Percentiles rank a stretch among this genome's conserved stretches.
Conservation (phyloP, 2,329 filamentous ascomycete genomes). For the Zalaria sp. region DNA sequence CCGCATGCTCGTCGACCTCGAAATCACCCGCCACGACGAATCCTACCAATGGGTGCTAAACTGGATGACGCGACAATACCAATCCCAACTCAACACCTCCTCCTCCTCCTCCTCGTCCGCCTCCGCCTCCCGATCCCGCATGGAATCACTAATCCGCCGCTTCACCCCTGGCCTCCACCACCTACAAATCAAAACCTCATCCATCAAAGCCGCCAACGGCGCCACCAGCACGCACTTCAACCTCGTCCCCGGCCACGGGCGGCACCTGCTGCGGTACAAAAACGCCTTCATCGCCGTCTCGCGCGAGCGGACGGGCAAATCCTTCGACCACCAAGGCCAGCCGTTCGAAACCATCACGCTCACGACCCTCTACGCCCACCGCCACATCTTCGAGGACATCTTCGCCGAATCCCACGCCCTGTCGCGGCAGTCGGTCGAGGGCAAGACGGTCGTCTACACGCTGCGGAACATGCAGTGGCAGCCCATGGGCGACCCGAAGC, state of each 20-base stretch:
- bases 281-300: conserved; percentile 80
- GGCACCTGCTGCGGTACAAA: conserved; percentile 74
- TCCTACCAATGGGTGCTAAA: conserved; percentile 89
- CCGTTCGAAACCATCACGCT: conserved; percentile 91
- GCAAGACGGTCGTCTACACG: conserved; percentile 86
- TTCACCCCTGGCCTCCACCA: conserved; percentile 48
- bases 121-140: conserved; percentile 26
- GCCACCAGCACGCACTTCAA: conserved; percentile 68
- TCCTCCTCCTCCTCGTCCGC: conserved; percentile 33
- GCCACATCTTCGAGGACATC: conserved; percentile 78
- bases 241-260: conserved; percentile 80
- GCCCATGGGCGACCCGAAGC: conserved; percentile 67
- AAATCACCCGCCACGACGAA: conserved; percentile 86
- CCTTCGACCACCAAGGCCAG: conserved; percentile 66
- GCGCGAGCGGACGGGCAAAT: conserved; percentile 67
- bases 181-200: conserved; percentile 50
- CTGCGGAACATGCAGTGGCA: conserved; percentile 75
- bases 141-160: conserved; percentile 41
- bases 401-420: conserved; percentile 77
- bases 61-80: conserved; percentile 62
- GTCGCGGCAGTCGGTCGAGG: conserved; percentile 67
- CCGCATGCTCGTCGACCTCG: conserved; percentile 84
- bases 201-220: conserved; percentile 48
- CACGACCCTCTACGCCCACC: conserved; percentile 80
- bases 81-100: conserved; percentile 12